These are phyloP conservation scores for Boletus subparvulus DNA, from an alignment of 768 basidiomycete genomes.

Conservation along the genomic window DNA sequence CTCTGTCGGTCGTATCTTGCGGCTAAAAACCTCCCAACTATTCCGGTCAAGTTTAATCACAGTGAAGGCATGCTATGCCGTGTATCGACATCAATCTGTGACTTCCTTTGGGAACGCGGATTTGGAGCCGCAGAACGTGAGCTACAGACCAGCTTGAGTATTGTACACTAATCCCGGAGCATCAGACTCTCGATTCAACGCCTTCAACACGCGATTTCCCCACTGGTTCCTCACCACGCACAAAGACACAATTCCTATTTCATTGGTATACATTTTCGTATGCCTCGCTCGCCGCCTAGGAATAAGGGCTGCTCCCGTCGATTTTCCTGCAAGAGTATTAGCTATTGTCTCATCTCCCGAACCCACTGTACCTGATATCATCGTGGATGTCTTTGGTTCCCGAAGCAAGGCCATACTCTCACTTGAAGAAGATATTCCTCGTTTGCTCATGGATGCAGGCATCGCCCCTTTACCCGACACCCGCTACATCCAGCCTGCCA, in stretches of 20 bases:
- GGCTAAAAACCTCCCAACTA: conserved; percentile 25
- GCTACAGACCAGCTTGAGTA: conserved; percentile 8
- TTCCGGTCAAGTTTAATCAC: conserved; percentile 33
- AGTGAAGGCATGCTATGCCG: conserved; percentile 27
- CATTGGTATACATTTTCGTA: conserved; percentile 58
- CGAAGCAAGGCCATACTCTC: conserved; percentile 34
- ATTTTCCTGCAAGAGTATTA: conserved; percentile 57
- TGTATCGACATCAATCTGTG: conserved; percentile 46
- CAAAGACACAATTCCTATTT: conserved; percentile 56
- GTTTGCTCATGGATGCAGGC: conserved; percentile 28
- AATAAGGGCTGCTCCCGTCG: conserved; percentile 50
- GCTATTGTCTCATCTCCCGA: conserved; percentile 46
- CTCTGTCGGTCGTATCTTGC: conserved; percentile 42
- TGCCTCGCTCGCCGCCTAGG: conserved; percentile 52
- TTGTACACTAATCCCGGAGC: not conserved
- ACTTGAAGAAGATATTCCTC: conserved; percentile 37
- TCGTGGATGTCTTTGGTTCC: conserved; percentile 50
- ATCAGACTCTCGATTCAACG: conserved; percentile 40
- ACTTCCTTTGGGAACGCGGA: conserved; percentile 50
- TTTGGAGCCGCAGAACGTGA: conserved; percentile 46
- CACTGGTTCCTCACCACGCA: conserved; percentile 53
- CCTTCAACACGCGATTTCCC: conserved; percentile 56
- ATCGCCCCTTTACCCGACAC: conserved; percentile 18
- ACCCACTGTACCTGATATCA: conserved; percentile 36
- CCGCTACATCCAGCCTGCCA: conserved; percentile 30